Conservation (phyloP, 2,329 filamentous ascomycete genomes). For the Pseudogymnoascus sp. region DNA sequence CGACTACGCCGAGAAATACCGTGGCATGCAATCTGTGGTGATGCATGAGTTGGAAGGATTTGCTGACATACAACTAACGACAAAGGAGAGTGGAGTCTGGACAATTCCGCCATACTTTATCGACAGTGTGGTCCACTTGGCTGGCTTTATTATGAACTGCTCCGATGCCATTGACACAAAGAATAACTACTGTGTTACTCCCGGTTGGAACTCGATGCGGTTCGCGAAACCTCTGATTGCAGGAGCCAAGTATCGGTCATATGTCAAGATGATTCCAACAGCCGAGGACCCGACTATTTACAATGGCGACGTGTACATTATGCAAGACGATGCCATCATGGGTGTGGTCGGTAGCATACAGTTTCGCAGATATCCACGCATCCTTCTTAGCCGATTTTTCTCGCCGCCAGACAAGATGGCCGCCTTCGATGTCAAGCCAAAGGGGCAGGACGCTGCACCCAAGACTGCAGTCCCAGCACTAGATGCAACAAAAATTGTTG, state of each 20-base stretch:
- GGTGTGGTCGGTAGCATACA: conserved; percentile 28
- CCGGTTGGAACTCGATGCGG: conserved; percentile 22
- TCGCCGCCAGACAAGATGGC: conserved; percentile 25
- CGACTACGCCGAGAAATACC: conserved; percentile 16
- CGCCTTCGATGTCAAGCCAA: neutral
- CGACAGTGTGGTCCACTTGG: conserved; percentile 15
- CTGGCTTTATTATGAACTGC: conserved; percentile 20
- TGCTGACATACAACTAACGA: conserved; percentile 21
- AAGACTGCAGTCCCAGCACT: neutral
- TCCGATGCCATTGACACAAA: conserved; percentile 20
- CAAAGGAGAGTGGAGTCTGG: conserved; percentile 16
- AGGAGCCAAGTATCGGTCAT: conserved; percentile 19
- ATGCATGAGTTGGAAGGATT: conserved; percentile 18
- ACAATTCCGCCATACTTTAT: conserved; percentile 18
- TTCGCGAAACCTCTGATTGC: conserved; percentile 17
- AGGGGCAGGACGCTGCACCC: neutral
- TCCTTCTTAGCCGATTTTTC: conserved; percentile 34
- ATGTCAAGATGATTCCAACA: conserved; percentile 25
- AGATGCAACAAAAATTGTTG: neutral
- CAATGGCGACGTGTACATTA: conserved; percentile 30
- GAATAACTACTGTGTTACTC: conserved; percentile 21
- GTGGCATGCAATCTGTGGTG: conserved; percentile 20
- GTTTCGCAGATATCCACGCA: conserved; percentile 31
- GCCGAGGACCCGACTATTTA: conserved; percentile 23
- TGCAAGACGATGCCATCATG: conserved; percentile 28